These are phyloP conservation scores for Mortierella sp. DNA, from an alignment of 371 early-diverging fungal genomes.

Conservation along the genomic window DNA sequence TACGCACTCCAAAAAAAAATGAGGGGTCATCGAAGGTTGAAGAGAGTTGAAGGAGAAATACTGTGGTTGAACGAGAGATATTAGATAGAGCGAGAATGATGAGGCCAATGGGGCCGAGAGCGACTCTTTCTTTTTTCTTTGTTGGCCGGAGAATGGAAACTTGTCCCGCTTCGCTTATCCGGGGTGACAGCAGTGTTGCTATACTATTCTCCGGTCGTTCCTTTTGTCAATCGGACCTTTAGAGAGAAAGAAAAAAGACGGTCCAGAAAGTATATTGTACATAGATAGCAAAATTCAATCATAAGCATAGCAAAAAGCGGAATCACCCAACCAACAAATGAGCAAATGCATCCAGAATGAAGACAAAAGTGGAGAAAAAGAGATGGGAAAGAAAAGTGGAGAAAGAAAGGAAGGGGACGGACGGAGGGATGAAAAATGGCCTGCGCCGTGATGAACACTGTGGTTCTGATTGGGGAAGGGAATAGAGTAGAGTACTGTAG, in stretches of 20 bases:
- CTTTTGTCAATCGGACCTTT: neutral
- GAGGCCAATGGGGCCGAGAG: conserved; percentile 3
- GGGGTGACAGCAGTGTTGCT: neutral
- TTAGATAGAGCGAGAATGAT: neutral
- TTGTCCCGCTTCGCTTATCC: neutral
- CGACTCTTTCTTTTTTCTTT: neutral
- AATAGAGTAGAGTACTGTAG: neutral
- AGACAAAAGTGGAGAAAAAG: neutral
- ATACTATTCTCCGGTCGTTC: conserved; percentile 1
- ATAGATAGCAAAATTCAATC: neutral
- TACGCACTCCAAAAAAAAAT: neutral
- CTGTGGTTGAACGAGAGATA: neutral
- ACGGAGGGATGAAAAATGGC: neutral
- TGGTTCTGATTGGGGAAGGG: neutral
- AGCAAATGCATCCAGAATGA: neutral
- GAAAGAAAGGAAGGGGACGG: neutral
- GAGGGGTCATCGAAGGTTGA: neutral
- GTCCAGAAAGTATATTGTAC: neutral
- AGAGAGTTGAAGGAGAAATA: neutral
- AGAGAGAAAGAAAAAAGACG: neutral
- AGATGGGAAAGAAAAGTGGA: neutral
- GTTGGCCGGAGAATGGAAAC: conserved; percentile 1
- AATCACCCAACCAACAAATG: conserved; percentile 1
- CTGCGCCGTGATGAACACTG: neutral
- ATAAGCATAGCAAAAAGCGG: conserved; percentile 9